These are phyloP conservation scores for Rutstroemia sp. DNA, from an alignment of 2,329 filamentous ascomycete species.

Conservation along the genomic window DNA sequence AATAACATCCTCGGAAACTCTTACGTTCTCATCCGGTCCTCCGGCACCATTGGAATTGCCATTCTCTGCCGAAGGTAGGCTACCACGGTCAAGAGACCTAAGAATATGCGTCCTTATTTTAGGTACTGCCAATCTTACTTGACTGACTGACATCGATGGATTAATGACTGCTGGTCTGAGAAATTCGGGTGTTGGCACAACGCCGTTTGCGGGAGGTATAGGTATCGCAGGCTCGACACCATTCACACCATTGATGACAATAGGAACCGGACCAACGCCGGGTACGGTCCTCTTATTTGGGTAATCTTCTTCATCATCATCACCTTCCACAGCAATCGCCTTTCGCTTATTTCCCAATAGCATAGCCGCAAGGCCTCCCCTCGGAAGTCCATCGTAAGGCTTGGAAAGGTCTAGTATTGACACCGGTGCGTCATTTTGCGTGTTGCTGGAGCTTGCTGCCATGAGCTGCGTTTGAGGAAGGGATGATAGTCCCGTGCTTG, in stretches of 20 bases:
- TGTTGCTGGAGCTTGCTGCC: conserved; percentile 60
- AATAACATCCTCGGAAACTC: conserved; percentile 62
- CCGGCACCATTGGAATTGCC: conserved; percentile 30
- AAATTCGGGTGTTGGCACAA: conserved; percentile 69
- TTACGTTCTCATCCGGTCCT: conserved; percentile 52
- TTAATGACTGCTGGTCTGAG: conserved; percentile 82
- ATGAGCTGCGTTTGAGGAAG: conserved; percentile 84
- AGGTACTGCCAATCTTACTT: conserved; percentile 80
- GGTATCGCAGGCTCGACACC: conserved; percentile 71
- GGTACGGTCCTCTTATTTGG: conserved; percentile 52
- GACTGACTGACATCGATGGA: conserved; percentile 72
- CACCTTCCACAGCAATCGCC: conserved; percentile 54
- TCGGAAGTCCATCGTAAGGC: conserved; percentile 86
- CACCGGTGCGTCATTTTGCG: conserved; percentile 66
- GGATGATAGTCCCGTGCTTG: conserved; percentile 78
- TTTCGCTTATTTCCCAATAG: conserved; percentile 92
- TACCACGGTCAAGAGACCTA: conserved; percentile 66
- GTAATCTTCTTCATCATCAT: conserved; percentile 54
- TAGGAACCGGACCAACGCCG: conserved; percentile 60
- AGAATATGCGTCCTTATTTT: conserved; percentile 78
- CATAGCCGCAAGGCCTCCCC: conserved; percentile 78
- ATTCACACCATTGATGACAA: conserved; percentile 69
- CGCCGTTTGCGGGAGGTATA: conserved; percentile 49
- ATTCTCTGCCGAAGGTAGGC: conserved; percentile 34
- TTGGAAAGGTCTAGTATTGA: conserved; percentile 85